Evolutionary conservation across 2,329 filamentous ascomycete genomes (phyloP).

Genomic region (Trichophyton rubrum): DNA sequence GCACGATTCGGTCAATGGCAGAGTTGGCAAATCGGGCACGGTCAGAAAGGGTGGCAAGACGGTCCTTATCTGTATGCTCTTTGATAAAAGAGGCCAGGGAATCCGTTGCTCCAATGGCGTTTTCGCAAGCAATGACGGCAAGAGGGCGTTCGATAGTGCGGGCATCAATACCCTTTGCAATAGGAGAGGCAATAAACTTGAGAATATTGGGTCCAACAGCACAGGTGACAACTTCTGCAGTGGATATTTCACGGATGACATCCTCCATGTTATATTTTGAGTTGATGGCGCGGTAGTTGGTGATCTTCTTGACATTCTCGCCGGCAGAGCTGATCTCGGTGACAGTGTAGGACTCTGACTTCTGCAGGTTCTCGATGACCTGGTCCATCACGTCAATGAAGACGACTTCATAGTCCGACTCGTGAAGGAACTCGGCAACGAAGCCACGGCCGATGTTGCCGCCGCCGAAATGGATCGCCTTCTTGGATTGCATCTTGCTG

Average conservation of each 20-base stretch:
- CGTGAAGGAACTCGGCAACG: constrained; percentile 82
- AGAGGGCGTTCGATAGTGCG: constrained; percentile 55
- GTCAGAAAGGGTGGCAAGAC: constrained; percentile 53
- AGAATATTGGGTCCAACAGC: constrained; percentile 94
- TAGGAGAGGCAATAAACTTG: constrained; percentile 89
- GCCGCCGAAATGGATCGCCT: constrained; percentile 73
- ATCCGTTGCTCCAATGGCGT: constrained; percentile 88
- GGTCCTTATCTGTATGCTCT: constrained; percentile 56
- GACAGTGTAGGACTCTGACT: constrained; percentile 67
- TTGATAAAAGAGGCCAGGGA: constrained; percentile 73
- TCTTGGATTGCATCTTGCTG: constrained; percentile 24
- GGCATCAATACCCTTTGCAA: constrained; percentile 81
- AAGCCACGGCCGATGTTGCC: constrained; percentile 82
- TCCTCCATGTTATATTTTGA: constrained; percentile 72
- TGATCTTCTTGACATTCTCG: constrained; percentile 68
- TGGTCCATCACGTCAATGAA: constrained; percentile 87
- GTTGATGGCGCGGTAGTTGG: constrained; percentile 96
- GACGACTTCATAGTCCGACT: constrained; percentile 89
- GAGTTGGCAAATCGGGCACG: constrained; percentile 92
- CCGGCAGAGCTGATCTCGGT: constrained; percentile 83
- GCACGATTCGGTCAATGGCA: constrained; percentile 95
- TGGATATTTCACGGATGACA: constrained; percentile 71
- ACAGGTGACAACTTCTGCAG: constrained; percentile 85
- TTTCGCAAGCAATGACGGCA: constrained; percentile 94
- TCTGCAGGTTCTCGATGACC: constrained; percentile 69